A percentile compares a stretch with the other conserved stretches of the same genome.
These are phyloP conservation scores for Elsinoe perseae DNA, from an alignment of 2,329 filamentous ascomycete species.

Conservation along the genomic window DNA sequence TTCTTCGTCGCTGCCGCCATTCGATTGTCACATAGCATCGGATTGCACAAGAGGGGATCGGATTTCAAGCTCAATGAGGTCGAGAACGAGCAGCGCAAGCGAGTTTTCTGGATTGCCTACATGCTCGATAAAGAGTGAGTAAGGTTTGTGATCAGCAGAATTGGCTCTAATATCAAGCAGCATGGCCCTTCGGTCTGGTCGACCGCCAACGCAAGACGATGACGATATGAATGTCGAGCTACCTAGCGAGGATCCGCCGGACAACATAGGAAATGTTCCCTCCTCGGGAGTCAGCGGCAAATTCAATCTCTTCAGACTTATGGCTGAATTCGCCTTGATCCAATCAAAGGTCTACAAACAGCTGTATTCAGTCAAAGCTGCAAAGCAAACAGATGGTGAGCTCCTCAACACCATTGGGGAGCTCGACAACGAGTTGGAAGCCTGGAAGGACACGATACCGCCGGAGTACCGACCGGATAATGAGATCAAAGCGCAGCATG, in stretches of 20 bases:
- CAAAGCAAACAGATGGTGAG: slow-evolving; percentile 86
- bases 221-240: slow-evolving; percentile 94
- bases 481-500: slow-evolving; percentile 88
- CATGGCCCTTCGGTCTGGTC: slow-evolving; percentile 63
- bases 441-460: slow-evolving; percentile 94
- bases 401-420: slow-evolving; percentile 93
- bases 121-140: slow-evolving; percentile 62
- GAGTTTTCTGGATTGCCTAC: slow-evolving; percentile 72
- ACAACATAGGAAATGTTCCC: slow-evolving; percentile 92
- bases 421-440: slow-evolving; percentile 71
- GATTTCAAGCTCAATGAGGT: slow-evolving; percentile 89
- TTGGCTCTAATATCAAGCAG: slow-evolving; percentile 29
- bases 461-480: slow-evolving; percentile 95
- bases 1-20: slow-evolving; percentile 87
- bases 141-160: not conserved
- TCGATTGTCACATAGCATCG: slow-evolving; percentile 84
- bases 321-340: slow-evolving; percentile 86
- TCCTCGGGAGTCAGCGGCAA: slow-evolving; percentile 82
- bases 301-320: slow-evolving; percentile 87
- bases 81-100: slow-evolving; percentile 82
- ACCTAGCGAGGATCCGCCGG: slow-evolving; percentile 79
- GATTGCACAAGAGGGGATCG: slow-evolving; percentile 84
- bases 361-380: slow-evolving; percentile 85
- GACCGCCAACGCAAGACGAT: slow-evolving; percentile 65
- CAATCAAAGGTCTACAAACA: slow-evolving; percentile 91